Base-by-base conservation (phyloP, 2,329 filamentous ascomycete genomes). In the Colletotrichum horii region DNA sequence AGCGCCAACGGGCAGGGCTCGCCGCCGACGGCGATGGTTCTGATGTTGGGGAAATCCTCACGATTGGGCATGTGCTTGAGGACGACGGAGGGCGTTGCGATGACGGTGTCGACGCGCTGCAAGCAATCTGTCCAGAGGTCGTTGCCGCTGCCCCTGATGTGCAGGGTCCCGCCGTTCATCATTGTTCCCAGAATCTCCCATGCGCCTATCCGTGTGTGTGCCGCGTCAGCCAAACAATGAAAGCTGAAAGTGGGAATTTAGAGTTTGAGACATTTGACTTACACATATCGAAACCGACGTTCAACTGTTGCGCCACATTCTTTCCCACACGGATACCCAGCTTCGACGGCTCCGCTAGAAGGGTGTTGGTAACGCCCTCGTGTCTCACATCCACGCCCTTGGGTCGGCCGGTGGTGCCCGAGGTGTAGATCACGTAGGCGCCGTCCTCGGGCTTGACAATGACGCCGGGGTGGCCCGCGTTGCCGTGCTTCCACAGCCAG, bases 251-350 rank as follows among this genome's bases (percentile, higher is more conserved):
- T n/a, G 30, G 14, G 3, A 22, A 7, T n/a, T 8, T 68, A 58
- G 55, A 66, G 71, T 24, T 38, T 8, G 22, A 66, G 69, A 62
- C 74, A 75, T 70, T 69, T 16, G 48, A 83, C 88, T 79, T 84
- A 91, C 90, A 89, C 90, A 92, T 92, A 77, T 92, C 91, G 76
- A 92, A 92, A 58, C 88, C 89, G 60, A 92, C 87, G 76, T 89
- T 91, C 55, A 92, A 83, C 8, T 91, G 84, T 71, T 91, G 89
- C 4, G 88, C 89, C 9, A 92, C 90, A 15, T 86, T 86, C 14
- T 85, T 88, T 15, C 90, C 90, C 3, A 84, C 81, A 14, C 78
- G 81, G 66, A 92, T 88, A 4, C 86, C 88, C 19, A 92, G 79
- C 72, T 86, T 87, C 8, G 62, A 71, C 24, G 52, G 74, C 32